A percentile compares a stretch with the other conserved stretches of the same genome.
Evolutionary conservation across 441 rosid genomes (phyloP).

Genomic region (Biscutella laevigata): DNA sequence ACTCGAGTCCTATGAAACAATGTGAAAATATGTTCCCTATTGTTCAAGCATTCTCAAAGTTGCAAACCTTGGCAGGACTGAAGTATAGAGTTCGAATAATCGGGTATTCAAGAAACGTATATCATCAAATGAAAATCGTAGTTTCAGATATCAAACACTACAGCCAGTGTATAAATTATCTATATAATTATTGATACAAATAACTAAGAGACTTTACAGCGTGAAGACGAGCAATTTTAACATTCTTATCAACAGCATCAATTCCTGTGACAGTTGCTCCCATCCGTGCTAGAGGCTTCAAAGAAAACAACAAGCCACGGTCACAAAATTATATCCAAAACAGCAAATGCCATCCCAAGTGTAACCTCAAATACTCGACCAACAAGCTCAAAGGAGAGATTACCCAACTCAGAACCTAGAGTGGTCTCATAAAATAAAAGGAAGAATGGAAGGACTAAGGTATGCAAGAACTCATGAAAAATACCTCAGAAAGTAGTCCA

Average conservation of each 20-base stretch:
- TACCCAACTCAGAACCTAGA: not conserved
- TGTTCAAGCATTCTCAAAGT: not conserved
- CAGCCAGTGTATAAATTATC: not conserved
- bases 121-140: not conserved
- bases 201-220: slow-evolving; percentile 54
- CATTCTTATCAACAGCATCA: slow-evolving; percentile 89
- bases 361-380: not conserved
- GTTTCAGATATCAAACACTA: too few relatives aligned
- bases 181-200: not conserved
- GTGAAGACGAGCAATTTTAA: slow-evolving; percentile 81
- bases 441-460: not conserved
- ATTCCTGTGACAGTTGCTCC: slow-evolving; percentile 88
- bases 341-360: slow-evolving; percentile 7
- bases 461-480: not conserved
- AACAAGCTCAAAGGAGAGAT: not conserved
- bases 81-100: not conserved
- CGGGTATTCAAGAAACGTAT: not conserved
- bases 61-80: not conserved
- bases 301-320: slow-evolving; percentile 6
- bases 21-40: not conserved
- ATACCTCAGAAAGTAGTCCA: slow-evolving; percentile 92
- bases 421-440: not conserved
- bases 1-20: not conserved
- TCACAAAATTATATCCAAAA: slow-evolving; percentile 9
- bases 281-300: slow-evolving; percentile 91